A percentile compares a stretch with the other conserved stretches of the same genome.
Evolutionary conservation across 192 early-diverging fungal species (phyloP).

Genomic region (Entrophospora sp.): DNA sequence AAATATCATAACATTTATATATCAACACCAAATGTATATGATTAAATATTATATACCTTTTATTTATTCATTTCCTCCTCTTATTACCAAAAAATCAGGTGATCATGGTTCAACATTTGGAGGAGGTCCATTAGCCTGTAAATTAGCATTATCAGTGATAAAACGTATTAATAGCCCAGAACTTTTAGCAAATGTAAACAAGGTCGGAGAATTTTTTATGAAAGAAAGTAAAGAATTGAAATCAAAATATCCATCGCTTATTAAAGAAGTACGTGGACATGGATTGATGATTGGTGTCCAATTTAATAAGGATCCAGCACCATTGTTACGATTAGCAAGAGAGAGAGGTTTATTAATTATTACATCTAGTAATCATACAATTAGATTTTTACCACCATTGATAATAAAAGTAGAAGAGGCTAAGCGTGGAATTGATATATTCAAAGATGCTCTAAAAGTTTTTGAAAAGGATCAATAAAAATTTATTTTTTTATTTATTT

Average conservation of each 20-base stretch:
- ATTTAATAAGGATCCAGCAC: conserved; percentile 58
- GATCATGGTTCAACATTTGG: conserved; percentile 99
- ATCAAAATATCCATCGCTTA: conserved; percentile 34
- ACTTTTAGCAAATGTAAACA: conserved; percentile 65
- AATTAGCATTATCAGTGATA: conserved; percentile 70
- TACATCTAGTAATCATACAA: conserved; percentile 75
- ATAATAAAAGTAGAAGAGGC: conserved; percentile 71
- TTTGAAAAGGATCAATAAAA: no score
- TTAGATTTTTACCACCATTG: conserved; percentile 90
- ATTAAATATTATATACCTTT: background rate
- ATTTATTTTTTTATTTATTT: no score
- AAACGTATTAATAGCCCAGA: conserved; percentile 55
- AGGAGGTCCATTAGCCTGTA: conserved; percentile 85
- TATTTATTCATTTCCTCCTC: no score
- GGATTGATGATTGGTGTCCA: conserved; percentile 86
- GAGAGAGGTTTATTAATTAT: conserved; percentile 85
- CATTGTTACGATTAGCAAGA: conserved; percentile 64
- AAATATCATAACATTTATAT: conserved; percentile 2
- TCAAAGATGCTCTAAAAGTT: conserved; percentile 52
- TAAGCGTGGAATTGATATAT: conserved; percentile 60
- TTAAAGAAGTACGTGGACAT: conserved; percentile 73
- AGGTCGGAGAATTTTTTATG: conserved; percentile 57
- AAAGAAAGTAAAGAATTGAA: conserved; percentile 37
- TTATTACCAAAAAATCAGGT: conserved; percentile 48
- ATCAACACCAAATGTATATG: background rate